phyloP scores from a whole-genome alignment of 345 rosid genomes.

The Angophora floribunda region DNA sequence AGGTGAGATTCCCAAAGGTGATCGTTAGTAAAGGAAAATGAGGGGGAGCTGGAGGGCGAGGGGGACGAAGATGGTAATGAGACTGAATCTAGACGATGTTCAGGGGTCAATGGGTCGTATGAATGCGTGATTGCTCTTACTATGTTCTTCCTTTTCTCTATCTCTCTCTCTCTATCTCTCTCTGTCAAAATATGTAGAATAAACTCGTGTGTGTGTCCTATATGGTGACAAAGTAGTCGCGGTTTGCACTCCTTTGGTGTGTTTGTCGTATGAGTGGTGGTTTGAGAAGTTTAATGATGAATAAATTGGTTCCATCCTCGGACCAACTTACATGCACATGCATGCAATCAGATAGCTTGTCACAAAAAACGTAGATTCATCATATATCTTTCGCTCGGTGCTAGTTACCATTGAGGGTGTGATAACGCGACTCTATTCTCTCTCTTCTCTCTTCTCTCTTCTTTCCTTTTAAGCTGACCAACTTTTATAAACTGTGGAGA shows the following conservation, averaged over 20 bases:
- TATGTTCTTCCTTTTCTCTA: background rate
- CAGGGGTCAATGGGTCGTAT: background rate
- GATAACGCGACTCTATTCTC: background rate
- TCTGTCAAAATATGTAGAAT: background rate
- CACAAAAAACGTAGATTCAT: background rate
- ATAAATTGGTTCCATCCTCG: background rate
- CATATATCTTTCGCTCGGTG: background rate
- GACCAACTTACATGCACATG: background rate
- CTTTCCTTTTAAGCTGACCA: background rate
- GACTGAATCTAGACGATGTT: background rate
- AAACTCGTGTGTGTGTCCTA: background rate
- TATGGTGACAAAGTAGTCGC: background rate
- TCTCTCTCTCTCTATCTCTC: background rate
- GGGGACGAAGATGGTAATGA: background rate
- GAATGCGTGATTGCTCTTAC: background rate
- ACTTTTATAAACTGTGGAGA: background rate
- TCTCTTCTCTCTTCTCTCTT: background rate
- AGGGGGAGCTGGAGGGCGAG: background rate
- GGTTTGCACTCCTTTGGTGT: background rate
- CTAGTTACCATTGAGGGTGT: background rate
- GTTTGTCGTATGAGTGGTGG: background rate
- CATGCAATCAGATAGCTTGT: background rate
- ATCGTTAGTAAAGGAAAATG: background rate
- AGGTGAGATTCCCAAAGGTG: background rate
- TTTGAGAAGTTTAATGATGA: background rate